Evolutionary conservation across 2,329 filamentous ascomycete species (phyloP).

Genomic region (Colletotrichum karsti): DNA sequence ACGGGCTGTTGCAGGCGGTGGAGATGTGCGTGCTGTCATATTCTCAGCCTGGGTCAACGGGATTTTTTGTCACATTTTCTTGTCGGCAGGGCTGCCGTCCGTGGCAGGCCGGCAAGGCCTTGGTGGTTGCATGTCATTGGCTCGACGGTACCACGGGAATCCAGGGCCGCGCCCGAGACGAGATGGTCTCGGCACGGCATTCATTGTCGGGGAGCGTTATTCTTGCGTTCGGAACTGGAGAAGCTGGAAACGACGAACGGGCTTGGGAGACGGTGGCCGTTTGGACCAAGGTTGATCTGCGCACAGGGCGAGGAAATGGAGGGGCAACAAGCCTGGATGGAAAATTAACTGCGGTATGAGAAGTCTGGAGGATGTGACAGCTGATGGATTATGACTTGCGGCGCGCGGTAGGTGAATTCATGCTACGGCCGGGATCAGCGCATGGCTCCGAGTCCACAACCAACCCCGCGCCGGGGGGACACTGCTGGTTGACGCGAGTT

Average conservation of each 20-base stretch:
- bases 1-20: neutral
- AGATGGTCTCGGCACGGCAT: neutral
- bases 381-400: no score
- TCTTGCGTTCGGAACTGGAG: neutral
- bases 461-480: neutral
- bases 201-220: neutral
- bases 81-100: neutral
- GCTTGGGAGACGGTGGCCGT: neutral
- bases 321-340: neutral
- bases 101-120: neutral
- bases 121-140: neutral
- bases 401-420: neutral
- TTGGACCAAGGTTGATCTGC: neutral
- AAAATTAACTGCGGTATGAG: no score
- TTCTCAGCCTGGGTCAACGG: neutral
- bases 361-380: no score
- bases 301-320: neutral
- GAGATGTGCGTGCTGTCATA: slow-evolving; percentile 6
- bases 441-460: neutral
- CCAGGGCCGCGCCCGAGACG: neutral
- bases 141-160: neutral
- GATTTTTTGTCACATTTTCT: neutral
- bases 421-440: neutral
- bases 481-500: neutral
- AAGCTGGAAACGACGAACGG: neutral